Evolutionary conservation across 805 yeast genomes (phyloP).

Genomic region (Candida xyloterini): DNA sequence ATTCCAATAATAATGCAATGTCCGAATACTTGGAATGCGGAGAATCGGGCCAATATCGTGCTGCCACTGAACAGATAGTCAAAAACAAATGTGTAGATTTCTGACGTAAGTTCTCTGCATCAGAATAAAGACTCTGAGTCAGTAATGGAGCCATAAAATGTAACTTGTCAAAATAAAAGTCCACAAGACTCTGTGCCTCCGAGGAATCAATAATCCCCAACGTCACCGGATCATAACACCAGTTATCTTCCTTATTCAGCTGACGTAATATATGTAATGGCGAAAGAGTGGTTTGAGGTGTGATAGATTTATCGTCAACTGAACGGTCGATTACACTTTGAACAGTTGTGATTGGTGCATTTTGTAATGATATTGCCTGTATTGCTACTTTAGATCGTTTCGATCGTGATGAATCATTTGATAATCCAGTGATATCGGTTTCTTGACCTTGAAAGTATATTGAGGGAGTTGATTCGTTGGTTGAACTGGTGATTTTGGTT

Average conservation of each 20-base stretch:
- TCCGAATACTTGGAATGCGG: conserved; percentile 11
- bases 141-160: conserved; percentile 19
- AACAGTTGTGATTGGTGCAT: conserved; percentile 18
- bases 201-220: conserved; percentile 7
- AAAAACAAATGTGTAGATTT: conserved; percentile 13
- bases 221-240: conserved; percentile 17
- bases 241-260: conserved; percentile 5
- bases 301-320: background rate
- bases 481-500: background rate
- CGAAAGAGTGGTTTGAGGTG: conserved; percentile 3
- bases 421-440: background rate
- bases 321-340: conserved; percentile 14
- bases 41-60: conserved; percentile 9
- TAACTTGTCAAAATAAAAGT: conserved; percentile 13
- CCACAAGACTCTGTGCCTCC: conserved; percentile 16
- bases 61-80: conserved; percentile 14
- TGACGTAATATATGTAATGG: conserved; percentile 10
- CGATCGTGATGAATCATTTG: background rate
- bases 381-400: conserved; percentile 12
- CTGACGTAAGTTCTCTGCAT: conserved; percentile 14
- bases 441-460: background rate
- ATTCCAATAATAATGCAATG: conserved; percentile 13
- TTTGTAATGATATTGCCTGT: conserved; percentile 12
- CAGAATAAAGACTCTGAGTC: conserved; percentile 12
- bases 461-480: background rate